phyloP scores from a whole-genome alignment of 352 stramenopile species.

The Globisporangium heterothallicum region DNA sequence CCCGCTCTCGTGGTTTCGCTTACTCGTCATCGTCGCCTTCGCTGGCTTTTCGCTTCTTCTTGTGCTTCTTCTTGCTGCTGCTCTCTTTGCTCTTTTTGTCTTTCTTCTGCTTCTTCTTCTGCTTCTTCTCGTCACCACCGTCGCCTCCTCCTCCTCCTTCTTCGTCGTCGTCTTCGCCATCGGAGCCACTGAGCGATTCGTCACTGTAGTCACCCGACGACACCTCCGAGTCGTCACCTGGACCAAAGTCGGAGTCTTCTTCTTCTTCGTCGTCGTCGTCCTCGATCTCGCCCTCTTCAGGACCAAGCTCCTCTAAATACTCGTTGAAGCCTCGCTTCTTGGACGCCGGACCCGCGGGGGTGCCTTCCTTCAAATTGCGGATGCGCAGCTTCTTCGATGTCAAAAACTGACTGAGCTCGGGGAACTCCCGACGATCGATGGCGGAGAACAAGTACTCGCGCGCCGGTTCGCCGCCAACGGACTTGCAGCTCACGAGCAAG shows the following conservation, averaged over 20 bases:
- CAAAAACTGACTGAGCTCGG: slow-evolving; percentile 93
- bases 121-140: slow-evolving; percentile 62
- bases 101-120: slow-evolving; percentile 66
- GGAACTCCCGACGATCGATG: slow-evolving; percentile 96
- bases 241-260: slow-evolving; percentile 93
- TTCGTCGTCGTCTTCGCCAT: slow-evolving; percentile 71
- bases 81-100: slow-evolving; percentile 18
- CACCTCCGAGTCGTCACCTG: slow-evolving; percentile 52
- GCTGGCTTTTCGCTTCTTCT: slow-evolving; percentile 11
- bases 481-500: slow-evolving; percentile 90
- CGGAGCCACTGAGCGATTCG: slow-evolving; percentile 71
- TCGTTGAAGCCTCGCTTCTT: slow-evolving; percentile 81
- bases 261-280: slow-evolving; percentile 86
- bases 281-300: slow-evolving; percentile 86
- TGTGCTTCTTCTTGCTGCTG: slow-evolving; percentile 18
- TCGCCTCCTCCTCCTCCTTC: slow-evolving; percentile 38
- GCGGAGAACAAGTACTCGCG: slow-evolving; percentile 93
- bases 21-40: slow-evolving; percentile 2
- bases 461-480: slow-evolving; percentile 69
- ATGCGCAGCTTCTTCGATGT: slow-evolving; percentile 93
- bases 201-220: slow-evolving; percentile 82
- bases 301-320: slow-evolving; percentile 67
- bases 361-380: slow-evolving; percentile 88
- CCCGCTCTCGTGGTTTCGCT: too few species aligned
- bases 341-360: slow-evolving; percentile 38